Conservation (phyloP, 2,329 filamentous ascomycete species). For the Penicillium sp. region DNA sequence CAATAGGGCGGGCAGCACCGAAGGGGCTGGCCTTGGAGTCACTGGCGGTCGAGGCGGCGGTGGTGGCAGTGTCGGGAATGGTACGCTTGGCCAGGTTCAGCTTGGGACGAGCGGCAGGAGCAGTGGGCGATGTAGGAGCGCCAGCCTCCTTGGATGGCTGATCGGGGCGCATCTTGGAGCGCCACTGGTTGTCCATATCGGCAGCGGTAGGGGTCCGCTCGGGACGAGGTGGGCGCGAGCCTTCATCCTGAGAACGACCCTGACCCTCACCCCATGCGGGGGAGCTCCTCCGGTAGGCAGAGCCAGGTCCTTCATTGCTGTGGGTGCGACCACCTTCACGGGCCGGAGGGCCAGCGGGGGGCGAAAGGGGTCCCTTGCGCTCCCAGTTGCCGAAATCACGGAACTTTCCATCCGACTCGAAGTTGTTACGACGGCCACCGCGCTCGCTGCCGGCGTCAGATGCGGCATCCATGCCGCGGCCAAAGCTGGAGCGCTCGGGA, state of each 20-base stretch:
- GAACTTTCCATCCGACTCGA: constrained; percentile 69
- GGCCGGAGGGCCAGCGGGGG: constrained; percentile 53
- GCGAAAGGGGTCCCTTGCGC: constrained; percentile 85
- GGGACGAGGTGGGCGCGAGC: constrained; percentile 67
- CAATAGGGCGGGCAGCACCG: constrained; percentile 88
- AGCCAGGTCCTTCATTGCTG: constrained; percentile 60
- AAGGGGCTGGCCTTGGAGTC: constrained; percentile 90
- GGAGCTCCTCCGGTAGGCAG: constrained; percentile 63
- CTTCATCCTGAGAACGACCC: constrained; percentile 69
- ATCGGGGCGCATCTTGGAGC: constrained; percentile 86
- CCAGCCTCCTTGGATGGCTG: constrained; percentile 69
- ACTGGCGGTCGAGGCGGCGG: constrained; percentile 41
- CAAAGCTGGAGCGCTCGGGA: constrained; percentile 57
- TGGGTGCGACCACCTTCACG: constrained; percentile 60
- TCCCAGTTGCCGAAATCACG: constrained; percentile 91
- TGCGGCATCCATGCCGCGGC: constrained; percentile 54
- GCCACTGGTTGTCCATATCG: constrained; percentile 92
- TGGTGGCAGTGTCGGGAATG: constrained; percentile 69
- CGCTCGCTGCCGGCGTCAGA: constrained; percentile 64
- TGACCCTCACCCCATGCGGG: constrained; percentile 72
- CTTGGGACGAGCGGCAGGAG: constrained; percentile 68
- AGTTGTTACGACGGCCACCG: constrained; percentile 64
- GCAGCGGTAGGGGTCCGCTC: constrained; percentile 75
- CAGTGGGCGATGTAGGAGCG: constrained; percentile 60
- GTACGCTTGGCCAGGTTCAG: constrained; percentile 90